Percentiles rank a stretch among this genome's conserved stretches.
Conservation (phyloP, 1,284 basidiomycete species). For the Agroathelia rolfsii region DNA sequence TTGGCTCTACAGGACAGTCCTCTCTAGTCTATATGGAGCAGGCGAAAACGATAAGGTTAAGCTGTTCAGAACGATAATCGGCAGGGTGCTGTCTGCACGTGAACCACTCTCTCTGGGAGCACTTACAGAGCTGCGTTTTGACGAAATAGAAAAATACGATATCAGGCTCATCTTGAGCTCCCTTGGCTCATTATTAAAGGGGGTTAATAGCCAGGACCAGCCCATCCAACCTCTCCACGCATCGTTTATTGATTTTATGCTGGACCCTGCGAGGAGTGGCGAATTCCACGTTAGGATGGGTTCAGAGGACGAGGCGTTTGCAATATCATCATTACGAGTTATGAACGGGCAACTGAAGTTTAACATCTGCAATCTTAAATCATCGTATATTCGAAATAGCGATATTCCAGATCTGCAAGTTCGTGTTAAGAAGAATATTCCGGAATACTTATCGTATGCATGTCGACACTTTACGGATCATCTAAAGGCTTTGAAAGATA, state of each 20-base stretch:
- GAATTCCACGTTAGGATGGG: no score
- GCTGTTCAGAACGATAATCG: no score
- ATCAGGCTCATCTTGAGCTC: neutral
- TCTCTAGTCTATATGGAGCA: no score
- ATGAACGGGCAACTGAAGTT: slow-evolving; percentile 18
- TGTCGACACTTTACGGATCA: slow-evolving; percentile 18
- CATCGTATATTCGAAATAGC: slow-evolving; percentile 16
- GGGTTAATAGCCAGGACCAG: neutral
- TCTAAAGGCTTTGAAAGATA: slow-evolving; percentile 6
- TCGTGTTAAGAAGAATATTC: slow-evolving; percentile 12
- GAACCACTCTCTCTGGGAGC: no score
- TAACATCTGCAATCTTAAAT: slow-evolving; percentile 21
- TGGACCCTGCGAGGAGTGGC: slow-evolving; percentile 1
- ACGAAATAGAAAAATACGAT: no score
- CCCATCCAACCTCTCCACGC: slow-evolving; percentile 10
- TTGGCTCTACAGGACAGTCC: no score
- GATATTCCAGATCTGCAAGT: slow-evolving; percentile 12
- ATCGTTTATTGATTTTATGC: slow-evolving; percentile 11
- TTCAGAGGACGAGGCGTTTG: no score
- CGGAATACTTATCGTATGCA: slow-evolving; percentile 15
- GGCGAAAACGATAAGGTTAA: no score
- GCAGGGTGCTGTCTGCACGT: no score
- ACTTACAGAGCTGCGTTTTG: no score
- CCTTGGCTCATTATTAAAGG: slow-evolving; percentile 7
- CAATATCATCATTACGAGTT: slow-evolving; percentile 5